A percentile compares a stretch with the other conserved stretches of the same genome.
These are phyloP conservation scores for Pythium scleroteichum DNA, from an alignment of 352 stramenopile species.

Conservation along the genomic window DNA sequence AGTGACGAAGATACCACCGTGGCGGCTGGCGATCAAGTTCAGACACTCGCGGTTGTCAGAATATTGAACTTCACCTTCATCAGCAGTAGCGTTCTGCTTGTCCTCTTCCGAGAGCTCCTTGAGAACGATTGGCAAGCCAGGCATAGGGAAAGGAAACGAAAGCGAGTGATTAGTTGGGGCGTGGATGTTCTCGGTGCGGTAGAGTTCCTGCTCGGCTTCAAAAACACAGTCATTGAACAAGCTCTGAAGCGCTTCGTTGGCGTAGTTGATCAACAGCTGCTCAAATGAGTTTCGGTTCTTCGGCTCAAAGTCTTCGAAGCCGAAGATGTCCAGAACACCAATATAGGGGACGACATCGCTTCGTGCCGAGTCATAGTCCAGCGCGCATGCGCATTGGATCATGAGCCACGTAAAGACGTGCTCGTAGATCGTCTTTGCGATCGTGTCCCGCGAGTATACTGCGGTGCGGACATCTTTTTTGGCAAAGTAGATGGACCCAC, in stretches of 20 bases:
- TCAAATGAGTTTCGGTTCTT: slow-evolving; percentile 92
- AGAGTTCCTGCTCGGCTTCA: slow-evolving; percentile 82
- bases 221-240: slow-evolving; percentile 91
- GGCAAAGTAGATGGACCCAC: slow-evolving; percentile 79
- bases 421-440: slow-evolving; percentile 90
- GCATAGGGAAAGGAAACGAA: slow-evolving; percentile 68
- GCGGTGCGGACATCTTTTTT: slow-evolving; percentile 70
- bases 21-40: slow-evolving; percentile 79
- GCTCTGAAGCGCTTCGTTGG: slow-evolving; percentile 90
- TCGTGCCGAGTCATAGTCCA: slow-evolving; percentile 83
- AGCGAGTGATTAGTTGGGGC: slow-evolving; percentile 81
- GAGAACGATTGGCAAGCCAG: slow-evolving; percentile 33
- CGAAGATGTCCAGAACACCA: slow-evolving; percentile 92
- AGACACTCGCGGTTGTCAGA: slow-evolving; percentile 86
- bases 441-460: slow-evolving; percentile 86
- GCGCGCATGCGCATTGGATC: slow-evolving; percentile 68
- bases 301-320: slow-evolving; percentile 89
- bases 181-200: slow-evolving; percentile 83
- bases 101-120: slow-evolving; percentile 44
- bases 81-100: slow-evolving; percentile 39
- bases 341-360: slow-evolving; percentile 87
- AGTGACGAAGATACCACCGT: slow-evolving; percentile 81
- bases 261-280: slow-evolving; percentile 93
- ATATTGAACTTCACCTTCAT: slow-evolving; percentile 64
- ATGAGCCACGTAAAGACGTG: slow-evolving; percentile 90